Evolutionary conservation across 2,329 filamentous ascomycete genomes (phyloP).

Genomic region (Xylogone sp.): DNA sequence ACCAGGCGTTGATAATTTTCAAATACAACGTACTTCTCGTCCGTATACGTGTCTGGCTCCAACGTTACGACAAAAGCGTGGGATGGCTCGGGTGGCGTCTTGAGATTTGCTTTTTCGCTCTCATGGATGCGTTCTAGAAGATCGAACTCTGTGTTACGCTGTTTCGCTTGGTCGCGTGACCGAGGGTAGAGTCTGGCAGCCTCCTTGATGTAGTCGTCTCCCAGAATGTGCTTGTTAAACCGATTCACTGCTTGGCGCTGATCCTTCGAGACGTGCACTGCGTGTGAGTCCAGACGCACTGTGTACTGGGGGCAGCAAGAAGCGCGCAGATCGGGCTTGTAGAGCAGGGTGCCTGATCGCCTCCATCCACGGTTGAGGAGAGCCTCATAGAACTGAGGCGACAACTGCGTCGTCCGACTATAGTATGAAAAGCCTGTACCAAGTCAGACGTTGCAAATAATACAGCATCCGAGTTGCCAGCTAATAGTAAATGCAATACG

Average conservation of each 20-base stretch:
- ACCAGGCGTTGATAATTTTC: slow-evolving; percentile 72
- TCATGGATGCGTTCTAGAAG: slow-evolving; percentile 66
- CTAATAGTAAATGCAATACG: too few relatives aligned
- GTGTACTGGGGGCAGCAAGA: slow-evolving; percentile 94
- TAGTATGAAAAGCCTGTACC: slow-evolving; percentile 74
- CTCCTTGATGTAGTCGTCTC: slow-evolving; percentile 63
- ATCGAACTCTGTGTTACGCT: slow-evolving; percentile 64
- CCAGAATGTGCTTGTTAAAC: slow-evolving; percentile 69
- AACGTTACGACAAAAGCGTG: slow-evolving; percentile 67
- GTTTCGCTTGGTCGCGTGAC: slow-evolving; percentile 61
- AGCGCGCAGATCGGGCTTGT: slow-evolving; percentile 71
- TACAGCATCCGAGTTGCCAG: too few relatives aligned
- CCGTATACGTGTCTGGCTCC: slow-evolving; percentile 65
- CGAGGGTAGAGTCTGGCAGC: slow-evolving; percentile 61
- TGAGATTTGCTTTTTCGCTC: slow-evolving; percentile 45
- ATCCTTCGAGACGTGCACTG: slow-evolving; percentile 64
- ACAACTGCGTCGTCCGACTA: slow-evolving; percentile 56
- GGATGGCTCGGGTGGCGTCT: slow-evolving; percentile 57
- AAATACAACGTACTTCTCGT: slow-evolving; percentile 72
- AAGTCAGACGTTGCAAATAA: too few relatives aligned
- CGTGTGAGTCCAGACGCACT: slow-evolving; percentile 64
- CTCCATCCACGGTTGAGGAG: slow-evolving; percentile 76
- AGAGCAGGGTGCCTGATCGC: slow-evolving; percentile 66
- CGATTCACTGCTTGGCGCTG: slow-evolving; percentile 74
- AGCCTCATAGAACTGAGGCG: slow-evolving; percentile 63